Percentiles rank a stretch among this genome's conserved stretches.
Conservation (phyloP, 2,329 filamentous ascomycete genomes). For the Talaromyces sp. region DNA sequence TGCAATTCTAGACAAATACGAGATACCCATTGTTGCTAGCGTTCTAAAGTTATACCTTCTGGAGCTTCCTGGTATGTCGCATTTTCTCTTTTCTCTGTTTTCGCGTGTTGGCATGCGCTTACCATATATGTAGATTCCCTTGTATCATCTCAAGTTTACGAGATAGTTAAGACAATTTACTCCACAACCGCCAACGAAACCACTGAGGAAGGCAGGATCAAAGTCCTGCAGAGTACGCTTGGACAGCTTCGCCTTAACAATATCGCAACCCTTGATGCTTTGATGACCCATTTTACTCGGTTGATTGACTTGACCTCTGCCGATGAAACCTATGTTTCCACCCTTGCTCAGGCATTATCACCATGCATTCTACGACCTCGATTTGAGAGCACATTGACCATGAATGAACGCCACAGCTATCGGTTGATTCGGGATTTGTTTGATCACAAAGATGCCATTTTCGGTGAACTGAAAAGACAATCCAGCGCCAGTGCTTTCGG, state of each 20-base stretch:
- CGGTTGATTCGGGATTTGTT: constrained; percentile 89
- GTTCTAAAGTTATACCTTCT: constrained; percentile 90
- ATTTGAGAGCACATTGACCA: constrained; percentile 79
- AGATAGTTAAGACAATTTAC: constrained; percentile 97
- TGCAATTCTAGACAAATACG: constrained; percentile 77
- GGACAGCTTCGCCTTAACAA: constrained; percentile 92
- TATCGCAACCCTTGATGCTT: constrained; percentile 95
- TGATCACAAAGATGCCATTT: constrained; percentile 88
- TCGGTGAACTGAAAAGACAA: constrained; percentile 84
- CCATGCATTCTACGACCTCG: constrained; percentile 85
- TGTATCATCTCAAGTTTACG: constrained; percentile 95
- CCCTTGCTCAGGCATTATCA: constrained; percentile 68
- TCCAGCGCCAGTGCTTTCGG: constrained; percentile 41
- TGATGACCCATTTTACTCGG: constrained; percentile 96
- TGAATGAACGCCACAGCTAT: constrained; percentile 92
- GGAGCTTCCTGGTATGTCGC: constrained; percentile 75
- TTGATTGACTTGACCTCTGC: constrained; percentile 95
- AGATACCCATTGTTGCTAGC: constrained; percentile 89
- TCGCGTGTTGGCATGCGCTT: constrained; percentile 11
- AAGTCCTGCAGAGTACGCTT: constrained; percentile 90
- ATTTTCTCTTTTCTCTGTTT: not conserved
- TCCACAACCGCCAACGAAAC: constrained; percentile 70
- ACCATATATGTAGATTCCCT: constrained; percentile 66
- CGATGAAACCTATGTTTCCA: constrained; percentile 74
- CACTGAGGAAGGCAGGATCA: constrained; percentile 71